These are phyloP conservation scores for Maudiozyma humilis DNA, from an alignment of 1,139 yeast species.

Conservation along the genomic window DNA sequence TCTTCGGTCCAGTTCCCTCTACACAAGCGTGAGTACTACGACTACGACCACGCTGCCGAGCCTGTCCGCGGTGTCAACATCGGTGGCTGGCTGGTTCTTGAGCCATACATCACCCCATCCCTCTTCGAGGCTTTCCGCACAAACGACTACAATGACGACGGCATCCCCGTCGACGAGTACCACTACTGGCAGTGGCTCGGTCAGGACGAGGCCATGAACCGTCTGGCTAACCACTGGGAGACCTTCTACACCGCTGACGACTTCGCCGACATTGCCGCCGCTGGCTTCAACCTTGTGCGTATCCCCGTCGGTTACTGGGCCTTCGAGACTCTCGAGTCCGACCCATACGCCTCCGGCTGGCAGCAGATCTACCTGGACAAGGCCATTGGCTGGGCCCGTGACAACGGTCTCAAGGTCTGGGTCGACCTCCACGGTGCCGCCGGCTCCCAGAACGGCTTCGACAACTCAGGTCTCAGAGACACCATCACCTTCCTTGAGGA, in stretches of 20 bases:
- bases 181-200: conserved; percentile 61
- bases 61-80: conserved; percentile 68
- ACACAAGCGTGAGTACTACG: conserved; percentile 17
- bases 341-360: conserved; percentile 87
- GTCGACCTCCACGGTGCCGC: conserved; percentile 93
- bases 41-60: conserved; percentile 16
- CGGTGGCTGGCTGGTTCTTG: conserved; percentile 91
- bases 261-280: conserved; percentile 47
- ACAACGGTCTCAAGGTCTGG: conserved; percentile 67
- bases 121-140: conserved; percentile 46
- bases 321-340: conserved; percentile 50
- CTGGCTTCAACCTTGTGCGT: conserved; percentile 79
- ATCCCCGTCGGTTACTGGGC: conserved; percentile 98
- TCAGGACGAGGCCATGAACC: conserved; percentile 42
- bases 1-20: conserved; percentile 18
- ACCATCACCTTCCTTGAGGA: conserved; percentile 48
- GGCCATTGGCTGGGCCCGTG: conserved; percentile 70
- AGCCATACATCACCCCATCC: conserved; percentile 81
- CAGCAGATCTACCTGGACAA: conserved; percentile 64
- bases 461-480: conserved; percentile 85
- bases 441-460: conserved; percentile 96
- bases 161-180: conserved; percentile 79
- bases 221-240: conserved; percentile 66
- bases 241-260: conserved; percentile 73
- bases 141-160: conserved; percentile 25